Conservation (phyloP, 2,329 filamentous ascomycete genomes). For the Aspergillus pseudoterreus region DNA sequence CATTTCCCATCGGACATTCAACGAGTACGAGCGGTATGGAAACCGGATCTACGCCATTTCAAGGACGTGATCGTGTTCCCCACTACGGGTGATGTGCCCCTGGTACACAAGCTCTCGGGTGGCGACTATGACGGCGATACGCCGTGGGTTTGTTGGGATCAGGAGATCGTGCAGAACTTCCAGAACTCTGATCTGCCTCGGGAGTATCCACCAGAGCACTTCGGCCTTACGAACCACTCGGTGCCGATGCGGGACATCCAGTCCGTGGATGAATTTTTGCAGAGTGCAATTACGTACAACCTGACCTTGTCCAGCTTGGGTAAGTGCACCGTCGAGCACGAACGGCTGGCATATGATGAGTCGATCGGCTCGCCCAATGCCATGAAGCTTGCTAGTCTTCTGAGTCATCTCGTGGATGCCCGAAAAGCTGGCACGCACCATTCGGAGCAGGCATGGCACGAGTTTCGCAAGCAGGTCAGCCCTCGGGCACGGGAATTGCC, state of each 20-base stretch:
- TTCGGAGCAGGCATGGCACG: constrained; percentile 35
- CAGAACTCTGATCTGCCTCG: constrained; percentile 48
- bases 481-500: constrained; percentile 26
- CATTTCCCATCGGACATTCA: constrained; percentile 59
- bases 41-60: constrained; percentile 50
- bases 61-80: constrained; percentile 59
- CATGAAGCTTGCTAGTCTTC: constrained; percentile 37
- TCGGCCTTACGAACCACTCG: constrained; percentile 47
- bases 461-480: constrained; percentile 32
- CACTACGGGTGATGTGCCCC: constrained; percentile 47
- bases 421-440: constrained; percentile 44
- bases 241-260: constrained; percentile 40
- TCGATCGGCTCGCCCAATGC: constrained; percentile 32
- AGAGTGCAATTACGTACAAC: constrained; percentile 47
- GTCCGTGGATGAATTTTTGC: constrained; percentile 38
- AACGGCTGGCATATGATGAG: constrained; percentile 53
- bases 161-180: constrained; percentile 49
- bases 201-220: constrained; percentile 36
- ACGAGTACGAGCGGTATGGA: constrained; percentile 47
- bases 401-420: constrained; percentile 46
- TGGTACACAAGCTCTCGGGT: constrained; percentile 59
- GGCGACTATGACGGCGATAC: constrained; percentile 64
- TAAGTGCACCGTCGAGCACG: constrained; percentile 48
- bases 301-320: constrained; percentile 48
- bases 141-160: constrained; percentile 60